phyloP scores from a whole-genome alignment of 2,329 filamentous ascomycete genomes.

The Verticillium klebahnii region DNA sequence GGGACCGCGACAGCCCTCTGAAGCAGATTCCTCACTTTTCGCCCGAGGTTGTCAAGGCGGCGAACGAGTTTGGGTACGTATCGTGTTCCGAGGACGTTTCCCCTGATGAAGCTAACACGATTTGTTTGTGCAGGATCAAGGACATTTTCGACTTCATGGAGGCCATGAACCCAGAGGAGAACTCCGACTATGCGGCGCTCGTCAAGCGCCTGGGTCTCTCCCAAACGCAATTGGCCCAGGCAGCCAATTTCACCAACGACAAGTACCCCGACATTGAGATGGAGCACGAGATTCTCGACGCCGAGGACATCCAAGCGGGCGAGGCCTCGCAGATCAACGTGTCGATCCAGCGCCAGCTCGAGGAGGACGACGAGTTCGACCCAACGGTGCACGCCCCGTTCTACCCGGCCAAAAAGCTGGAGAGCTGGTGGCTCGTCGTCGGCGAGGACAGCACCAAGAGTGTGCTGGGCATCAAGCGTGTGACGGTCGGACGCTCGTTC shows the following conservation, averaged over 20 bases:
- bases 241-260: slow-evolving; percentile 92
- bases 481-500: slow-evolving; percentile 77
- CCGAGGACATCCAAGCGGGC: slow-evolving; percentile 74
- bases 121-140: slow-evolving; percentile 60
- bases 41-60: slow-evolving; percentile 75
- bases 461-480: slow-evolving; percentile 87
- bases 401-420: slow-evolving; percentile 86
- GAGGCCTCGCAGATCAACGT: slow-evolving; percentile 79
- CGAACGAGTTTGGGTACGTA: slow-evolving; percentile 70
- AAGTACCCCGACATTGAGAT: slow-evolving; percentile 95
- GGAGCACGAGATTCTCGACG: slow-evolving; percentile 79
- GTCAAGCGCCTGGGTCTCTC: slow-evolving; percentile 74
- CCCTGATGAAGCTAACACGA: not conserved
- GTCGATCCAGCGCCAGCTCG: slow-evolving; percentile 77
- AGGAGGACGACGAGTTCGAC: slow-evolving; percentile 65
- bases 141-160: slow-evolving; percentile 99
- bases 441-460: slow-evolving; percentile 87
- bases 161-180: slow-evolving; percentile 94
- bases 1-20: slow-evolving; percentile 93
- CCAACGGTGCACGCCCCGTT: slow-evolving; percentile 90
- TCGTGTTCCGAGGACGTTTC: not conserved
- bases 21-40: slow-evolving; percentile 98
- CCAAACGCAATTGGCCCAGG: slow-evolving; percentile 78
- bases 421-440: slow-evolving; percentile 98
- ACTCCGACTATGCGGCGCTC: slow-evolving; percentile 72